Conservation (phyloP, 345 rosid species). For the Lepidium africanum region DNA sequence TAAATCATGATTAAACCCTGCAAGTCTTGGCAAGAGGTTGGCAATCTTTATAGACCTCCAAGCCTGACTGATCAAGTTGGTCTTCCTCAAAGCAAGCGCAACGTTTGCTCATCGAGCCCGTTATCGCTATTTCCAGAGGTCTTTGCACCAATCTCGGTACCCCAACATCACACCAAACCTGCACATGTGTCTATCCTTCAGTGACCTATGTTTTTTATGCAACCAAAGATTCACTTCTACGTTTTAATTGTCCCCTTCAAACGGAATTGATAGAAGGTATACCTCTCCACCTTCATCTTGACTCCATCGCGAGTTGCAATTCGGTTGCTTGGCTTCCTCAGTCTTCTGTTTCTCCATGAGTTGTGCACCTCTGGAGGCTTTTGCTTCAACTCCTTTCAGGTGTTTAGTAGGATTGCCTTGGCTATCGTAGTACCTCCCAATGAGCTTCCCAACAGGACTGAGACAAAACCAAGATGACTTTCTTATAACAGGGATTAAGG, state of each 20-base stretch:
- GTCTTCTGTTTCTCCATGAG: constrained; percentile 81
- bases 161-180: constrained; percentile 96
- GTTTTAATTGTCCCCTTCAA: background rate
- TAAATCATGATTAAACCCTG: constrained; percentile 45
- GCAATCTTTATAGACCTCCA: constrained; percentile 79
- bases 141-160: constrained; percentile 84
- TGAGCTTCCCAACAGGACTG: constrained; percentile 80
- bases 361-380: constrained; percentile 88
- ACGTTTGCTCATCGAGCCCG: constrained; percentile 84
- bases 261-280: background rate
- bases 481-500: background rate
- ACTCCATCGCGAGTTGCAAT: constrained; percentile 95
- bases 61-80: constrained; percentile 56
- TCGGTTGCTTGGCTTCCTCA: constrained; percentile 82
- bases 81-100: constrained; percentile 79
- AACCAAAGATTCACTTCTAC: background rate
- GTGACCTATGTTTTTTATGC: background rate
- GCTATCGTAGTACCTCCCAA: constrained; percentile 76
- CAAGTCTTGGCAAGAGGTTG: constrained; percentile 62
- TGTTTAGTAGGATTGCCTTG: constrained; percentile 79
- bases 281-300: constrained; percentile 92
- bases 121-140: constrained; percentile 83
- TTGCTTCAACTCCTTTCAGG: constrained; percentile 89
- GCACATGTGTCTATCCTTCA: background rate
- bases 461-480: background rate